Evolutionary conservation across 2,329 filamentous ascomycete genomes (phyloP).

Genomic region (Verticillium isaacii): DNA sequence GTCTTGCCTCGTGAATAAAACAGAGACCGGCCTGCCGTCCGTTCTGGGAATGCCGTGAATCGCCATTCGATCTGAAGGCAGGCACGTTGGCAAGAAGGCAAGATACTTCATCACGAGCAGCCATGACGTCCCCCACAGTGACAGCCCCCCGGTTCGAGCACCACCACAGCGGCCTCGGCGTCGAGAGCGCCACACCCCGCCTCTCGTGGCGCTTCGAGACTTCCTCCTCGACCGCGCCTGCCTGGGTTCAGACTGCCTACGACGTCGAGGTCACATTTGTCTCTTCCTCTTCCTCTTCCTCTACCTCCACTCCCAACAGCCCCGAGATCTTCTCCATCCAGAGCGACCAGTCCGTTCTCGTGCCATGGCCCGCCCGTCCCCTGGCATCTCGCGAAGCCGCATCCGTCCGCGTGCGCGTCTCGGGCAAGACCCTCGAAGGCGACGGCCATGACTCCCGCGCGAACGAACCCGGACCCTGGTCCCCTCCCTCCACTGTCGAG

Average conservation of each 20-base stretch:
- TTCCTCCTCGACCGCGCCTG: neutral
- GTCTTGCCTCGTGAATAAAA: neutral
- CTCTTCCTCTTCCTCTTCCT: neutral
- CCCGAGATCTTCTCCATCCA: conserved; percentile 1
- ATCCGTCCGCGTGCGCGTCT: conserved; percentile 20
- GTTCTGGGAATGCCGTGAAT: neutral
- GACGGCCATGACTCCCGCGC: neutral
- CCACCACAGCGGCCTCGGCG: conserved; percentile 11
- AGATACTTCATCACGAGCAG: neutral
- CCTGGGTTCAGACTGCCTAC: conserved; percentile 13
- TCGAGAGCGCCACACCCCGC: conserved; percentile 8
- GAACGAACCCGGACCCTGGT: conserved; percentile 4
- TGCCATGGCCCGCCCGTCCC: conserved; percentile 13
- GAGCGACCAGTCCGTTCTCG: conserved; percentile 5
- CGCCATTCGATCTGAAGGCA: too few species aligned
- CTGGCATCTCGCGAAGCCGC: conserved; percentile 21
- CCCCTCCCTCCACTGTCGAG: conserved; percentile 3
- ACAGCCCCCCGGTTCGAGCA: conserved; percentile 12
- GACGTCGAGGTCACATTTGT: conserved; percentile 11
- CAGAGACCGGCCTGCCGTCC: neutral
- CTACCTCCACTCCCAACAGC: neutral
- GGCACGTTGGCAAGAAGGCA: too few species aligned
- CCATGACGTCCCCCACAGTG: conserved; percentile 2
- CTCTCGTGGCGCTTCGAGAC: conserved; percentile 14
- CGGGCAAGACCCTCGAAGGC: conserved; percentile 11